Evolutionary conservation across 495 filamentous ascomycete genomes (phyloP), one percentile per base, ranked within the genome.

Genomic region (Penicillium crystallinum): DNA sequence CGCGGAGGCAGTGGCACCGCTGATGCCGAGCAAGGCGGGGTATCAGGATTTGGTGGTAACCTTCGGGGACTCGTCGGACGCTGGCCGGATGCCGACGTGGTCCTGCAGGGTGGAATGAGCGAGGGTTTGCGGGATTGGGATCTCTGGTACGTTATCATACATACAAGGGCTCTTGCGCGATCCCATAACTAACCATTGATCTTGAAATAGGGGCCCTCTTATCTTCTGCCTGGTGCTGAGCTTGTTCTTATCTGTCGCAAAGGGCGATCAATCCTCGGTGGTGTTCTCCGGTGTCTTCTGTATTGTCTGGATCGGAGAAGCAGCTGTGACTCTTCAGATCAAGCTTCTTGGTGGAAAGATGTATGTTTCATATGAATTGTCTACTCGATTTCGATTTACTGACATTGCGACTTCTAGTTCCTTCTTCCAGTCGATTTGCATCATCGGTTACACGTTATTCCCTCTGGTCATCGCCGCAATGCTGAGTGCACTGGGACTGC

Each of bases 381-480:
- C 0, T 8, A 18, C 9, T 15, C 41, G 14, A n/a, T 22, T 11
- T 41, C 18, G 21, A n/a, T 45, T 41, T 60, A 52, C 68, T 73
- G 45, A 66, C 35, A 55, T 42, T 44, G 7, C 35, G 27, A 22
- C 31, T 29, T 62, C 41, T 57, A 97, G 93, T 55, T 96, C 93
- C 22, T 98, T 98, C 70, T 92, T 95, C 75, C 93, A 97, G 70
- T 91, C 89, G 40, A 81, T 98, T 55, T 96, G 89, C 68, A 95
- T 98, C 60, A 98, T 98, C 67, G 93, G 93, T 31, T 98, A 98
- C 70, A 98, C 93, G 2, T 84, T 98, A 47, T 98, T 98, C 75
- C 93, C 93, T n/a, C 79, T 98, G 33, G 95, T 97, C 61, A 87
- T 98, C 60, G 95, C 95, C 6, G 82, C 93, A 11, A 69, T 97